These are phyloP conservation scores for Anthoceros angustus DNA, from an alignment of 225 moss, liverwort and hornwort genomes.

Conservation along the genomic window DNA sequence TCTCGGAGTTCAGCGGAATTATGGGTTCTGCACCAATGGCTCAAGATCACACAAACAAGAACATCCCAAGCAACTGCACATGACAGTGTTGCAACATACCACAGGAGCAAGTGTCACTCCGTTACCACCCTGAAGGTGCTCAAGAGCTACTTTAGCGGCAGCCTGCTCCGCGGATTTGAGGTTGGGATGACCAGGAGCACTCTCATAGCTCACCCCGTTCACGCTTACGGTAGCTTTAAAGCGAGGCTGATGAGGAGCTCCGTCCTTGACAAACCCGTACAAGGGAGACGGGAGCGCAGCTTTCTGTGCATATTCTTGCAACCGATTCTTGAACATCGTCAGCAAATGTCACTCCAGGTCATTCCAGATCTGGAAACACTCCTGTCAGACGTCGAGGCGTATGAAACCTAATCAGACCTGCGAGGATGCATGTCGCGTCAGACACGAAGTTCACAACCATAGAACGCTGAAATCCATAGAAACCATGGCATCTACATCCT, in stretches of 20 bases:
- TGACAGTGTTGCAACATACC: constrained; percentile 26
- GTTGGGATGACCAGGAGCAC: constrained; percentile 57
- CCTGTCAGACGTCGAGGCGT: too few relatives aligned
- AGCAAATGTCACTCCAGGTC: neutral
- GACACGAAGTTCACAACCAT: too few relatives aligned
- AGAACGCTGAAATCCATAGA: too few relatives aligned
- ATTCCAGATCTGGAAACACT: too few relatives aligned
- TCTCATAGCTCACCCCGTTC: constrained; percentile 50
- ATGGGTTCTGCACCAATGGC: too few relatives aligned
- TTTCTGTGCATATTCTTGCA: constrained; percentile 98
- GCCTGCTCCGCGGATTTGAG: constrained; percentile 91
- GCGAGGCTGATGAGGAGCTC: constrained; percentile 84
- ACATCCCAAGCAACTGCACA: neutral
- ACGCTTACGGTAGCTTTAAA: constrained; percentile 76
- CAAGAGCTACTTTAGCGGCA: constrained; percentile 79
- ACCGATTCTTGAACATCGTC: constrained; percentile 94
- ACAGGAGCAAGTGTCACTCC: constrained; percentile 65
- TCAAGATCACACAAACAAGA: neutral
- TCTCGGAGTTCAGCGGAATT: neutral
- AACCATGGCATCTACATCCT: too few relatives aligned
- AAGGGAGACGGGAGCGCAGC: constrained; percentile 62
- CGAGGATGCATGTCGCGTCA: too few relatives aligned
- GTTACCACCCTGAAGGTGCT: constrained; percentile 34
- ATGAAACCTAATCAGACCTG: too few relatives aligned
- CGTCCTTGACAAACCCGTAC: constrained; percentile 83